A percentile compares a stretch with the other conserved stretches of the same genome.
These are phyloP conservation scores for Citrus sinensis DNA, from an alignment of 345 rosid species.

Conservation along the genomic window DNA sequence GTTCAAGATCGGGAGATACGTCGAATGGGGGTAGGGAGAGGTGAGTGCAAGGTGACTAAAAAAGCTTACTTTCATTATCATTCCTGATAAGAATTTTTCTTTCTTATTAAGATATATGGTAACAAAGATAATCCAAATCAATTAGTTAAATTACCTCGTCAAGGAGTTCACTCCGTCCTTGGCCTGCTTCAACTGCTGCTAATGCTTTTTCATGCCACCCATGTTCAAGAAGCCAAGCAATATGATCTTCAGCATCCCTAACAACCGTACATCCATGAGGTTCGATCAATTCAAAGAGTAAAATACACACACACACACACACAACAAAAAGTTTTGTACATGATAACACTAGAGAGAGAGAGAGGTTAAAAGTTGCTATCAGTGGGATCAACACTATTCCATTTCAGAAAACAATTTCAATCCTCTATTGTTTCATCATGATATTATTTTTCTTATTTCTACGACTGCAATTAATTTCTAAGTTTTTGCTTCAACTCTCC, in stretches of 20 bases:
- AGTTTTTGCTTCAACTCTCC: not conserved
- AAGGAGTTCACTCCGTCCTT: constrained; percentile 87
- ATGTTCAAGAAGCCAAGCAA: constrained; percentile 98
- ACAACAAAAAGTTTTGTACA: not conserved
- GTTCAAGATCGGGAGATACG: no score
- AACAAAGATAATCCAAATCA: not conserved
- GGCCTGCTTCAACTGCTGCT: constrained; percentile 97
- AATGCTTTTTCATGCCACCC: constrained; percentile 98
- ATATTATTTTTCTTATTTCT: not conserved
- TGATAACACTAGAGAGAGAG: not conserved
- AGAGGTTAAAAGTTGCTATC: not conserved
- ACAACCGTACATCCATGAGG: constrained; percentile 16
- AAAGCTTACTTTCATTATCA: not conserved
- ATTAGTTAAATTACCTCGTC: constrained; percentile 64
- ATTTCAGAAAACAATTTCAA: not conserved
- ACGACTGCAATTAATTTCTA: not conserved
- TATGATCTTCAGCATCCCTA: constrained; percentile 99
- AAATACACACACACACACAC: not conserved
- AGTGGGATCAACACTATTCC: not conserved
- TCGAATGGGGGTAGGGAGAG: no score
- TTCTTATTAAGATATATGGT: not conserved
- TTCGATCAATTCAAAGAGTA: not conserved
- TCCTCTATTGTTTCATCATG: not conserved
- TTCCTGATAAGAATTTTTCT: not conserved
- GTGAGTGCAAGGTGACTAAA: no score